Evolutionary conservation across 306 rosid genomes (phyloP), one percentile per base, ranked within the genome.

Genomic region (Comarum palustre): DNA sequence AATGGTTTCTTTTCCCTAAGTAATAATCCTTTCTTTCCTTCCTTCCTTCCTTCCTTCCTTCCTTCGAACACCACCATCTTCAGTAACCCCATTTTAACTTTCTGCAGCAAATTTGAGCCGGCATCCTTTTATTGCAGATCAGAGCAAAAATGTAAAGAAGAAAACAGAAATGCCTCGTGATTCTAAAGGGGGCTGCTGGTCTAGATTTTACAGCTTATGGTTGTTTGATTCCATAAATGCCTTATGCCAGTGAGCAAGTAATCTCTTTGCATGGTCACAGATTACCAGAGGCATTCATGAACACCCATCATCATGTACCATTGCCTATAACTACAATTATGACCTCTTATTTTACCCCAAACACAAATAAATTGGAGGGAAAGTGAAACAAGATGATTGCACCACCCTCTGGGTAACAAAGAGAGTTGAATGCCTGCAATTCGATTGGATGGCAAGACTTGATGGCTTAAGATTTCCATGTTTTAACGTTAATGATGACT

Each of bases 251-350:
- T 60, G 82, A 77, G 81, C 71, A 81, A 79, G 74, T 76, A 74
- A 75, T 74, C 19, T 74, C 19, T 82, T 78, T 90, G 87, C 86
- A 92, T 87, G 84, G 87, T 70, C 80, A 78, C 63, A 77, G 79
- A 70, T 67, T 68, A 86, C 73, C 82, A 86, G 86, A 77, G 80
- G 91, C 95, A 86, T 83, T 91, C 90, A 91, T 88, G 86, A 87
- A 87, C 77, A 78, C 79, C 84, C 89, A 80, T 81, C 96, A 91
- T 94, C 95, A 86, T 84, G 83, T 73, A 83, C 88, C 88, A 80
- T 76, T 81, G 82, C 83, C 82, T 86, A 90, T 95, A 95, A 95
- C 90, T 95, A 89, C 97, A 87, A 90, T 88, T 85, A 89, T 88
- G 87, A 69, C 79, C 83, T 81, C 69, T 82, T 80, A 66, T 81